These are phyloP conservation scores for Lithohypha guttulata DNA, from an alignment of 2,329 filamentous ascomycete species.

Conservation along the genomic window DNA sequence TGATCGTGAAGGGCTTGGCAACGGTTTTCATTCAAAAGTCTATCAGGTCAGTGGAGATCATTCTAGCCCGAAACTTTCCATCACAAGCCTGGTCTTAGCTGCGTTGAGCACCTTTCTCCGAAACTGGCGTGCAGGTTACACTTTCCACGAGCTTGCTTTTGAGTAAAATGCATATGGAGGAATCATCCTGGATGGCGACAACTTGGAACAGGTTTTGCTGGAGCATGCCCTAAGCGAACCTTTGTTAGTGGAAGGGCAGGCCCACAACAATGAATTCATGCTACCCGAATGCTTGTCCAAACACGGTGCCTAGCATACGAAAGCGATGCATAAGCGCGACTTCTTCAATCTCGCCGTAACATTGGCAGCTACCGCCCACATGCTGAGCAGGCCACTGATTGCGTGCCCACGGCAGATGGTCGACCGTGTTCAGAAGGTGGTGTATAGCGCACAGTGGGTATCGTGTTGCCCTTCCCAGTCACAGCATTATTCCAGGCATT, in stretches of 20 bases:
- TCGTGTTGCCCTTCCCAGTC: no score
- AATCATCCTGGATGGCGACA: not conserved
- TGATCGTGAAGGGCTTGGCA: slow-evolving; percentile 6
- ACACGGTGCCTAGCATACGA: slow-evolving; percentile 5
- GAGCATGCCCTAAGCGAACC: slow-evolving; percentile 7
- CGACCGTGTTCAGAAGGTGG: not conserved
- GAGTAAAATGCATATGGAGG: not conserved
- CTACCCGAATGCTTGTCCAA: slow-evolving; percentile 8
- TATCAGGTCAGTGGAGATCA: slow-evolving; percentile 5
- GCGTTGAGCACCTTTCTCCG: slow-evolving; percentile 5
- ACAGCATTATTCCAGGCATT: no score
- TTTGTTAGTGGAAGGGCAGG: not conserved
- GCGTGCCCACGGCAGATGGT: slow-evolving; percentile 1
- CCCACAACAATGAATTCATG: slow-evolving; percentile 1
- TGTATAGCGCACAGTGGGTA: slow-evolving; percentile 4
- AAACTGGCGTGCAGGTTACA: not conserved
- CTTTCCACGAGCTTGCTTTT: not conserved
- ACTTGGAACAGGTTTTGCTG: slow-evolving; percentile 1
- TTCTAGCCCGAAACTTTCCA: slow-evolving; percentile 3
- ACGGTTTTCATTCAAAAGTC: slow-evolving; percentile 6
- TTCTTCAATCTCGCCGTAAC: slow-evolving; percentile 3
- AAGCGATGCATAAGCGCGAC: slow-evolving; percentile 8
- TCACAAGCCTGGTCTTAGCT: slow-evolving; percentile 6
- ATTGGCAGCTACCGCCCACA: not conserved
- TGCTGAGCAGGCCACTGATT: not conserved